Evolutionary conservation across 2,329 filamentous ascomycete genomes (phyloP).

Genomic region (Aspergillus pseudotamarii): DNA sequence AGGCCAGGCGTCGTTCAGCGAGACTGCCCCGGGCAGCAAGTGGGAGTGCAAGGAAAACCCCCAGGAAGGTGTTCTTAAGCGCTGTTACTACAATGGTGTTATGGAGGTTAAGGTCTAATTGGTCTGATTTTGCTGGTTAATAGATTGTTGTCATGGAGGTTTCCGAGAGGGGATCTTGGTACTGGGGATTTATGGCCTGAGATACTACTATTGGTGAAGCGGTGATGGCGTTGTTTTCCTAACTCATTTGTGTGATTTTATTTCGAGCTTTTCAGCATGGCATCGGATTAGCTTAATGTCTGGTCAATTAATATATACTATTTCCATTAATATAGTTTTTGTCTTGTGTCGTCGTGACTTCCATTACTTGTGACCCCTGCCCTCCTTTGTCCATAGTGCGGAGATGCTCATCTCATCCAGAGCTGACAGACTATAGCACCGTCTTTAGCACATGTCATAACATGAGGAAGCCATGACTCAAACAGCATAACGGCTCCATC

Average conservation of each 20-base stretch:
- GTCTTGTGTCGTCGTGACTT: too few relatives aligned
- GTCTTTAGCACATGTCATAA: too few relatives aligned
- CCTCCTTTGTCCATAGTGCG: too few relatives aligned
- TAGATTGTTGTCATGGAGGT: background rate
- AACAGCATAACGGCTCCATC: too few relatives aligned
- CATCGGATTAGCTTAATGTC: too few relatives aligned
- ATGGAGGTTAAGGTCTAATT: slow-evolving; percentile 20
- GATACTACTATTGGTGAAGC: background rate
- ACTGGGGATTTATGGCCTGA: background rate
- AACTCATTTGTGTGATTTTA: background rate
- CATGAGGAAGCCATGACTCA: too few relatives aligned
- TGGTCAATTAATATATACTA: too few relatives aligned
- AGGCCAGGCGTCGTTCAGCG: slow-evolving; percentile 19
- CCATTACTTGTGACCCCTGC: too few relatives aligned
- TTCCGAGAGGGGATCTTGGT: background rate
- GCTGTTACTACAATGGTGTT: slow-evolving; percentile 21
- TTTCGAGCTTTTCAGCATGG: too few relatives aligned
- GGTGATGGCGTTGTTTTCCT: background rate
- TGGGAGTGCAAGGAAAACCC: slow-evolving; percentile 25
- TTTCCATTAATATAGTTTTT: too few relatives aligned
- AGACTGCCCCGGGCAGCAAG: slow-evolving; percentile 16
- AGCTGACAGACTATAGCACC: too few relatives aligned
- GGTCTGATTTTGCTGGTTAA: background rate
- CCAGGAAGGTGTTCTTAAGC: slow-evolving; percentile 8
- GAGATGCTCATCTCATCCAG: too few relatives aligned